These are phyloP conservation scores for Hippophae tibetana DNA, from an alignment of 306 rosid species.

Conservation along the genomic window DNA sequence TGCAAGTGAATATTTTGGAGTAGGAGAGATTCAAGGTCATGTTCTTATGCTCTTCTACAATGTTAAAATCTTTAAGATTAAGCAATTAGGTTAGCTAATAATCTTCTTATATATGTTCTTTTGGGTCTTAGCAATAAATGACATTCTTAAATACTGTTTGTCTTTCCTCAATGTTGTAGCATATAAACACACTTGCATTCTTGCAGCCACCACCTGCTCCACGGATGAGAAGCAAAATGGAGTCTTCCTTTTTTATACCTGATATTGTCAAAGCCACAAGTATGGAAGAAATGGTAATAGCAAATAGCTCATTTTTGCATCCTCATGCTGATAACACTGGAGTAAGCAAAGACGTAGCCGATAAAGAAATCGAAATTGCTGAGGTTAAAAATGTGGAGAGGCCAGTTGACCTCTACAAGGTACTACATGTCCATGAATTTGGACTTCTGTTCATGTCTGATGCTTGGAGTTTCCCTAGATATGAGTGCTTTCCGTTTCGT, in stretches of 20 bases:
- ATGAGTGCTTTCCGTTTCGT: not conserved
- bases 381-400: slow-evolving; percentile 82
- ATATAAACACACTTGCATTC: slow-evolving; percentile 11
- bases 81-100: not conserved
- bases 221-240: slow-evolving; percentile 76
- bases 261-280: slow-evolving; percentile 55
- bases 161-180: not conserved
- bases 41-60: no score
- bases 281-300: slow-evolving; percentile 33
- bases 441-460: not conserved
- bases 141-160: not conserved
- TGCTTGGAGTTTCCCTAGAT: not conserved
- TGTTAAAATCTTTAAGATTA: not conserved
- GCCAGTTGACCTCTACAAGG: slow-evolving; percentile 98
- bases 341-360: slow-evolving; percentile 23
- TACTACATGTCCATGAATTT: slow-evolving; percentile 11
- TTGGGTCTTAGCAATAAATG: slow-evolving; percentile 1
- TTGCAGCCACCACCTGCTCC: slow-evolving; percentile 92
- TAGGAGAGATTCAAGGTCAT: no score
- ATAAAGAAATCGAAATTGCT: slow-evolving; percentile 40
- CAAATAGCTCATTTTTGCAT: slow-evolving; percentile 21
- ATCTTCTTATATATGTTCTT: not conserved
- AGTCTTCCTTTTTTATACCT: slow-evolving; percentile 71
- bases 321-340: slow-evolving; percentile 36
- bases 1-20: no score